Base-by-base conservation (phyloP, 257 asterid genomes). In the Lycium barbarum region DNA sequence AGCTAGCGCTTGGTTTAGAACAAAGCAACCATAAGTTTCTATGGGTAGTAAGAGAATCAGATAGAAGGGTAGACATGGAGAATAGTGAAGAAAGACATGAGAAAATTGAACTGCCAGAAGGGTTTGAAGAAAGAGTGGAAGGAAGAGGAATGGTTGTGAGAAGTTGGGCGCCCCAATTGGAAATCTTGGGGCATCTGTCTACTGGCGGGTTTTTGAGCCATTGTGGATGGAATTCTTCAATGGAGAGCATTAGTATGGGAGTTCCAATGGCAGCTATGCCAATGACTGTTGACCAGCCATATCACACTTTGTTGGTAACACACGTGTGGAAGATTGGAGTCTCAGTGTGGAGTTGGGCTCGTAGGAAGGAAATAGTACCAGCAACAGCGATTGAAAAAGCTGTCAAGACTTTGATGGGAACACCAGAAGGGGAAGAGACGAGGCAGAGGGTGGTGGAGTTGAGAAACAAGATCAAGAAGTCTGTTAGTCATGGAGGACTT, bases 261-360 rank as follows among this genome's bases (percentile, higher is more conserved):
- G 80, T 73, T 47, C 59, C 80, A 43, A 73, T 73, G 54, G 80
- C 59, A 73, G 58, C 80, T 73, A 43, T 47, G 59, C 80, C 80
- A 1, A 47, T 73, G 38, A 20, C 55, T 10, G 59, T 73, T 12
- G 80, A 73, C 2, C 59, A 73, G 15, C 80, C 80, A n/a, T 45
- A 73, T 47, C 55, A 45, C 0, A 45, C 38, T n/a, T 9, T 73
- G 55, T 73, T 73, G 15, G 58, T 73, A 45, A 45, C 59, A 47
- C 10, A 45, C 6, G 7, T 73, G 26, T 45, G 55, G 80, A 73
- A 72, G 35, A 73, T 73, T 0, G 80, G 80, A n/a, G 9, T 18
- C 58, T 45, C 59, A 9, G 80, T 73, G 35, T 18, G 59, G 54
- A 63, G 70, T 22, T 63, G 70, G 70, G 70, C 70, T 22, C 38